These are phyloP conservation scores for Drosera spatulata DNA, from an alignment of 179 eudicot species.

Conservation along the genomic window DNA sequence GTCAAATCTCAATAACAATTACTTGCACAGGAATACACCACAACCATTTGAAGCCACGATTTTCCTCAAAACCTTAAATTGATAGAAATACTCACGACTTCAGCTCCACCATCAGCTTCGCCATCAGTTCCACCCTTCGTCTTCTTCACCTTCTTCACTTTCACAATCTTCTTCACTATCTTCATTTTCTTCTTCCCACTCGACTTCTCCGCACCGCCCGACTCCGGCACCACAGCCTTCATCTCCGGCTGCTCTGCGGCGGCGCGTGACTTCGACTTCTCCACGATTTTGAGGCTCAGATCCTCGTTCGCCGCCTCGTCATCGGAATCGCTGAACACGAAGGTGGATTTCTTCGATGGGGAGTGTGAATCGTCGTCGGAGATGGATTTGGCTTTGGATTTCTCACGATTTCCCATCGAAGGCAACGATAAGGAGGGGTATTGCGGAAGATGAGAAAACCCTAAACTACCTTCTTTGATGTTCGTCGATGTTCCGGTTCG, in stretches of 20 bases:
- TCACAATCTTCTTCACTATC: conserved; percentile 12
- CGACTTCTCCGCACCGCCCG: conserved; percentile 8
- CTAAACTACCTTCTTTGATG: too few relatives aligned
- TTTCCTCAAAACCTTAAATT: not conserved
- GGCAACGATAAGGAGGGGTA: too few relatives aligned
- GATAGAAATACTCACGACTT: not conserved
- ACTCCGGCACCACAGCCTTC: too few relatives aligned
- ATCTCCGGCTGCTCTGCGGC: not conserved
- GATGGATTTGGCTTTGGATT: too few relatives aligned
- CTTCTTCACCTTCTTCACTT: conserved; percentile 18
- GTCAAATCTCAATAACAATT: too few relatives aligned
- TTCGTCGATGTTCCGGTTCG: too few relatives aligned
- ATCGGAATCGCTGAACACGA: conserved; percentile 22
- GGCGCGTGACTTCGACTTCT: conserved; percentile 45
- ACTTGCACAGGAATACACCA: too few relatives aligned
- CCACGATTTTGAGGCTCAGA: conserved; percentile 68
- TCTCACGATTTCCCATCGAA: too few relatives aligned
- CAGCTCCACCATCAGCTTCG: conserved; percentile 2
- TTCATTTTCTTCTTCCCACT: conserved; percentile 16
- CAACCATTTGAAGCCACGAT: not conserved
- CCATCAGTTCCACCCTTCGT: conserved; percentile 12
- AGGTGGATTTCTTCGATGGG: not conserved
- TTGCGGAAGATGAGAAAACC: too few relatives aligned
- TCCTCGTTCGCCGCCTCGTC: conserved; percentile 83
- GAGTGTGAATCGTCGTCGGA: conserved; percentile 7